These are phyloP conservation scores for Macrophomina tecta DNA, from an alignment of 2,329 filamentous ascomycete genomes.

Conservation along the genomic window DNA sequence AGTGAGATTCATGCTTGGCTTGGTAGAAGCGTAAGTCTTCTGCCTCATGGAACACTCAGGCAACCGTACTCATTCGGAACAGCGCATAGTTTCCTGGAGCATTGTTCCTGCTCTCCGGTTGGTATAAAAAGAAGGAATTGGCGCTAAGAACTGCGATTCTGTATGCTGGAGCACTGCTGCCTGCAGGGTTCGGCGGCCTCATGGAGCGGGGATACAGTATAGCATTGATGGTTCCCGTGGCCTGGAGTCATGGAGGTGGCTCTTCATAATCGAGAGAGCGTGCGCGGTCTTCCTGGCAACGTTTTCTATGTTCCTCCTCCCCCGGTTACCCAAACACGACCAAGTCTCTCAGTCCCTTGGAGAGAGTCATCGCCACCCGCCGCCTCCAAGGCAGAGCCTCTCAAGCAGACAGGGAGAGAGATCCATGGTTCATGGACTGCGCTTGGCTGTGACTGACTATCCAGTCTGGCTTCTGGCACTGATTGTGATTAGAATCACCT, in stretches of 20 bases:
- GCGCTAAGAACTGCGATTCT: constrained; percentile 59
- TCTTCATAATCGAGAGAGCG: not conserved
- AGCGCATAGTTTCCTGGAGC: constrained; percentile 43
- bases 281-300: not conserved
- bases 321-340: constrained; percentile 27
- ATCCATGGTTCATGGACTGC: constrained; percentile 16
- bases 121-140: constrained; percentile 61
- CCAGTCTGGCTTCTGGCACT: constrained; percentile 25
- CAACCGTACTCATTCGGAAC: constrained; percentile 10
- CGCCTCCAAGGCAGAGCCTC: constrained; percentile 6
- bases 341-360: constrained; percentile 5
- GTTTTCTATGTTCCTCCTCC: constrained; percentile 17
- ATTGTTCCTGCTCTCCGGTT: constrained; percentile 57
- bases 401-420: not conserved
- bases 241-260: constrained; percentile 39
- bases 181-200: constrained; percentile 58
- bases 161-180: constrained; percentile 58
- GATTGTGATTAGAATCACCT: constrained; percentile 24
- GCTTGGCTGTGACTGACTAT: constrained; percentile 26
- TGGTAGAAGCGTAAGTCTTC: constrained; percentile 11
- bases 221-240: constrained; percentile 42
- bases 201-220: constrained; percentile 59
- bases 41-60: not conserved
- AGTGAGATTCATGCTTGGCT: constrained; percentile 21
- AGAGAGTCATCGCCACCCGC: constrained; percentile 23